These are phyloP conservation scores for Corynascus novoguineensis DNA, from an alignment of 495 filamentous ascomycete species.

Conservation along the genomic window DNA sequence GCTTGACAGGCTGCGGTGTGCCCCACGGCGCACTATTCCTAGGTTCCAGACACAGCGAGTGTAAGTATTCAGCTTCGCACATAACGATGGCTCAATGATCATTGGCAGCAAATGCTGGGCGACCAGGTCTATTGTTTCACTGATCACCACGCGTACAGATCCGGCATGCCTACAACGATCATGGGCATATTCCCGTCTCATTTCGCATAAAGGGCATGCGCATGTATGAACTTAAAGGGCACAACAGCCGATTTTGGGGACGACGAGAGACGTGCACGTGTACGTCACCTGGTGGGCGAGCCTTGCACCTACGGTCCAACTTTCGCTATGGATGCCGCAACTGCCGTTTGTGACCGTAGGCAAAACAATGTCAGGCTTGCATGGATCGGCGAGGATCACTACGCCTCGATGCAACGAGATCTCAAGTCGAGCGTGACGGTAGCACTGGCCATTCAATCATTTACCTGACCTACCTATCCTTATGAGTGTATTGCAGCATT, in stretches of 20 bases:
- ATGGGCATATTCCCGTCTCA: not conserved
- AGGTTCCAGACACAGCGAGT: too few relatives aligned
- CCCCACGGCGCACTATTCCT: conserved; percentile 10
- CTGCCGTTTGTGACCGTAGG: not conserved
- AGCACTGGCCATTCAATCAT: too few relatives aligned
- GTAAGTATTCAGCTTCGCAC: too few relatives aligned
- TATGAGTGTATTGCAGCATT: too few relatives aligned
- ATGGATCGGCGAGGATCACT: not conserved
- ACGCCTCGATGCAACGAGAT: not conserved
- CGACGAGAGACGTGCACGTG: not conserved
- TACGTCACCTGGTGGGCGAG: not conserved
- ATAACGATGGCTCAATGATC: conserved; percentile 4
- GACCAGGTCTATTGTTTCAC: conserved; percentile 13
- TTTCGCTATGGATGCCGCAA: not conserved
- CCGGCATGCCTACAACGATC: not conserved
- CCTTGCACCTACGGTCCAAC: not conserved
- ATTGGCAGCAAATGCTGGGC: too few relatives aligned
- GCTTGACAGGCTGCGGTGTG: not conserved
- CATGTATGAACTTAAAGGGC: too few relatives aligned
- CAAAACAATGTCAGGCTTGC: too few relatives aligned
- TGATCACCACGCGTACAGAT: conserved; percentile 5
- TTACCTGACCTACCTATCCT: too few relatives aligned
- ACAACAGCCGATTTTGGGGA: not conserved
- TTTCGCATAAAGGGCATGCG: not conserved
- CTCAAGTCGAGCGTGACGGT: not conserved